Evolutionary conservation across 768 basidiomycete species (phyloP), one percentile per base, ranked within the genome.

Genomic region (Amanita muscaria): DNA sequence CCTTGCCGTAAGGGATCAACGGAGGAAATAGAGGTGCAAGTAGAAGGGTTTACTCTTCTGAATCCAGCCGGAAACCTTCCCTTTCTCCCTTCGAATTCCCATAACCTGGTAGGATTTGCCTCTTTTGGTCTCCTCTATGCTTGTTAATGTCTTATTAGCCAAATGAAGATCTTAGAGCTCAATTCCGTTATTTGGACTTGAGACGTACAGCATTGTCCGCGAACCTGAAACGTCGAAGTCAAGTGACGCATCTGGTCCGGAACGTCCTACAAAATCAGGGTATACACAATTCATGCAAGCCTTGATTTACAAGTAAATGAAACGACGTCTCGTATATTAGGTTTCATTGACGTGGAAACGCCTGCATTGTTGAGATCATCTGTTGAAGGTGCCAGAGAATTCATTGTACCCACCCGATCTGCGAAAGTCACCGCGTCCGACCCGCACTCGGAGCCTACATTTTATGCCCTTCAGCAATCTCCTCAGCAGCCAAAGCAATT

Each of bases 401-500:
- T 88, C 57, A 75, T 96, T 30, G 91, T 96, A 35, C 91, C 91
- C 40, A 77, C 80, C 19, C 83, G 91, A 35, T 55, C 67, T 33
- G 59, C 65, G 44, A 63, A 67, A 29, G 47, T 62, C 15, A 51
- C 40, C 44, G 38, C 49, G 31, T 45, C 53, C 55, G 48, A 52
- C 47, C 16, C 40, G 30, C 27, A 51, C 34, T 47, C 49, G 23
- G 44, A 57, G 33, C 67, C 71, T 31, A 64, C 72, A 29, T 96
- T 94, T 59, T 96, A 91, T 60, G 88, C 93, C 0, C 73, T 96
- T 39, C 80, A 88, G 9, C 93, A 96, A 64, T 96, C 92, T 0
- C 93, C 93, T 2, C 93, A 97, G 59, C 92, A 94, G 62, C 90
- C 91, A 3, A 97, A 96, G 61, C 93, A 96, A 58, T 70, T 96